Evolutionary conservation across 2,329 filamentous ascomycete species (phyloP), one percentile per base, ranked within the genome.

Genomic region (Aspergillus fumigatus): DNA sequence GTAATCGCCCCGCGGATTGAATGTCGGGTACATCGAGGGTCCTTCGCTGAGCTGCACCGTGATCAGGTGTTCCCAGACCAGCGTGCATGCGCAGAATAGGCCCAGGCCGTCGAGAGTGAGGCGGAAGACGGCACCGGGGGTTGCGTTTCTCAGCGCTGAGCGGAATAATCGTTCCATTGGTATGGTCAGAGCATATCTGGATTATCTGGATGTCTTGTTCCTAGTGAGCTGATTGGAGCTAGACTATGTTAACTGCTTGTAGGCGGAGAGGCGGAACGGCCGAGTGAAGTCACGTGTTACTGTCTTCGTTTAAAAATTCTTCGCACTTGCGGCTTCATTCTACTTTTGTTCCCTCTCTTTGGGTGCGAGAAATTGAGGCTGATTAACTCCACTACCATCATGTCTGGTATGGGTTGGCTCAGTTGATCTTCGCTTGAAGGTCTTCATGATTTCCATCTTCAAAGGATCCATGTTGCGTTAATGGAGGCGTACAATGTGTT

Each of bases 21-120:
- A 86, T 0, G 91, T 96, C 7, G 93, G 93, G 51, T 94, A 82
- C 94, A 97, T 97, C 19, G 89, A 93, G 3, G 91, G 85, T 1
- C 93, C 93, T 26, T 79, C 79, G 17, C 86, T 85, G 3, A 79
- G 73, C 21, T 82, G 81, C 62, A 87, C 67, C 60, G 80, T 80
- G 75, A 85, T 84, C 65, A 84, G 77, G 74, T 94, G 87, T 47
- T 84, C 81, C 67, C 69, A 70, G 62, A 74, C 63, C 54, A 76
- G 62, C 14, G 69, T 69, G 48, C 63, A 66, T 45, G 70, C 69
- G 62, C 73, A 75, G 61, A 73, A 73, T 4, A 69, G 38, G 49
- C 73, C 72, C 23, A 68, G 29, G 35, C 66, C 63, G 63, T 74
- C 67, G 55, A 73, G 54, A 19, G 66, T 64, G 29, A 70, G 53